Evolutionary conservation across 1,284 basidiomycete species (phyloP), one percentile per base, ranked within the genome.

Genomic region (Golubevia sp.): DNA sequence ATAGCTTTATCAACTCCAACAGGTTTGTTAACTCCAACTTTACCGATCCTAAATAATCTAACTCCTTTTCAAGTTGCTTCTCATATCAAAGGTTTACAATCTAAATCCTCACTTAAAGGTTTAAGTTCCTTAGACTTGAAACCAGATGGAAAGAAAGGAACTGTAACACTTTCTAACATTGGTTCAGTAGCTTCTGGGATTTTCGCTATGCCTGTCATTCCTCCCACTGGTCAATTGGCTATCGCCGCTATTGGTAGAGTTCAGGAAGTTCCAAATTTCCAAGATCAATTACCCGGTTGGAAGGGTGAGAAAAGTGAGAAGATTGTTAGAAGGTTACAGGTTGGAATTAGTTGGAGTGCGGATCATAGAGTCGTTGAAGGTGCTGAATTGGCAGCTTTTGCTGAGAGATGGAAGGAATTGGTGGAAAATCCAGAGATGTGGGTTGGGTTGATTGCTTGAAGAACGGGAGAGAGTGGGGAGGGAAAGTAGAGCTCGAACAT

Each of bases 331-430:
- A 34, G 30, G 11, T 34, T 34, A 34, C 5, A 5, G 30, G 11
- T 11, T 34, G 30, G 30, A 34, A 11, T 34, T 2, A 92, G 91
- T 65, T 95, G 93, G 91, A 90, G 89, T 70, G 94, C 91, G 30
- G 94, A 97, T 82, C 94, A 97, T 86, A 86, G 94, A 20, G 90
- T 96, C 4, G 90, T 96, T 6, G 94, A 97, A 82, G 94, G 94
- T 4, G 94, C 93, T 0, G 94, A 97, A 85, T 84, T 97, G 66
- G 93, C 93, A 53, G 90, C 91, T 61, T 93, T 97, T 82, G 91
- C 94, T 56, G 92, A 95, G 85, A 87, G 88, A 52, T 97, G 94
- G 93, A 90, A 94, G 73, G 86, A 85, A 21, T 93, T 90, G 85
- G 90, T 95, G 27, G 93, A 96, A 85, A 84, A 86, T 23, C 94